Evolutionary conservation across 2,329 filamentous ascomycete species (phyloP), one percentile per base, ranked within the genome.

Genomic region (Curvularia hawaiiensis): DNA sequence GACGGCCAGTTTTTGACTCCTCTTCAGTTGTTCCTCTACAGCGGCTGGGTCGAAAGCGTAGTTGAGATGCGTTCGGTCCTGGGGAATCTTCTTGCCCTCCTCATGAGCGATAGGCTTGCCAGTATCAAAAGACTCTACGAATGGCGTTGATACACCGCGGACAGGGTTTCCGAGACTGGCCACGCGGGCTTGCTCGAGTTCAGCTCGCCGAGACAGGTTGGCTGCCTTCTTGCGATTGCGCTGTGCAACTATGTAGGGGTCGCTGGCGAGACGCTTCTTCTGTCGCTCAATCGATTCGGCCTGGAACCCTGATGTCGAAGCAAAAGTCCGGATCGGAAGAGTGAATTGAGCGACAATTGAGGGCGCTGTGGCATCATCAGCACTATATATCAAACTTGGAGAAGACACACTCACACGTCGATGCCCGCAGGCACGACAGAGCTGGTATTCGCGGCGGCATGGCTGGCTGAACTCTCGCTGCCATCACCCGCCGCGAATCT

Each of bases 191-290:
- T 85, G 79, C 59, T 86, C 77, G 54, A 98, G 84, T 61, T 87
- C 86, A 61, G 85, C 82, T 69, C 89, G 91, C 50, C 91, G 87
- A 70, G 89, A 85, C 45, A 94, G 75, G 73, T 97, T 96, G 64
- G 90, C 91, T 11, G 89, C 87, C 77, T 94, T 96, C 61, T 91
- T 88, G 74, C 92, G 91, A 69, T 90, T 86, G 31, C 91, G 88
- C 77, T 96, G 91, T 3, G 89, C 89, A 77, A 90, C 85, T 58
- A 88, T 83, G 74, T 96, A 97, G 0, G 92, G 92, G 68, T 98
- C 92, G 72, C 86, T 85, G 73, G 89, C 87, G 58, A 84, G 85
- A 61, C 85, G 83, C 59, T 85, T 84, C 74, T 87, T 87, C 41
- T 58, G 60, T 20, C 65, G 54, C 3, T 63, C 78, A 85, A 70